Evolutionary conservation across 192 early-diverging fungal species (phyloP), one percentile per base, ranked within the genome.

Genomic region (Phycomyces nitens): DNA sequence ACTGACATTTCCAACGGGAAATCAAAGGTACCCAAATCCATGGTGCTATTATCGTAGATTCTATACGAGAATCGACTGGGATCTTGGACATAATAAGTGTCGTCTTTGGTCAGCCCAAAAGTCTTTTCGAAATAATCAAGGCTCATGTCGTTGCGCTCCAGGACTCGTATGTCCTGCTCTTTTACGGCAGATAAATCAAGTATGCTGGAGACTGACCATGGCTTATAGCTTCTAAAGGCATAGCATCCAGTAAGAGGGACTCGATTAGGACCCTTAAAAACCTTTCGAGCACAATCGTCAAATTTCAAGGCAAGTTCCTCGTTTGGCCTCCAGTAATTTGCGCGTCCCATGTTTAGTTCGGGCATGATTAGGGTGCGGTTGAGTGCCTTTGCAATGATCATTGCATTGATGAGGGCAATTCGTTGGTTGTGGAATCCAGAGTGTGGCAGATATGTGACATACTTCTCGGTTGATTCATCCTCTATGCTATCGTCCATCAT

Each of bases 361-460:
- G 82, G 82, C 56, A 84, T 70, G 41, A 84, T 77, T 49, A 84
- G 60, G n/a, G 82, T 84, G 20, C 79, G 52, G 51, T 81, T 79
- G 41, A 81, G 62, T 8, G 62, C 42, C 23, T 77, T 71, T 2
- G 82, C 79, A 15, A 84, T 39, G 9, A 78, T 42, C 11, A 77
- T 39, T 1, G 79, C 82, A 41, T 84, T 81, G 22, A 79, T 70
- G 21, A 84, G 71, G 38, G 76, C 75, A 20, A 80, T 67, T 1
- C 79, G 64, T 62, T 84, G 82, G 57, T 84, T 84, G 38, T 84
- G 79, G 44, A 84, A 73, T 12, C 82, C 82, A 39, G 80, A 81
- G 22, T 84, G 82, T 1, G 82, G 82, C 12, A 80, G 49, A 62
- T 69, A 84, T 2, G 77, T 77, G 6, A 84, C 44, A 26, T 58